phyloP scores from a whole-genome alignment of 2,329 filamentous ascomycete genomes.

The Ophiostoma fasciatum region DNA sequence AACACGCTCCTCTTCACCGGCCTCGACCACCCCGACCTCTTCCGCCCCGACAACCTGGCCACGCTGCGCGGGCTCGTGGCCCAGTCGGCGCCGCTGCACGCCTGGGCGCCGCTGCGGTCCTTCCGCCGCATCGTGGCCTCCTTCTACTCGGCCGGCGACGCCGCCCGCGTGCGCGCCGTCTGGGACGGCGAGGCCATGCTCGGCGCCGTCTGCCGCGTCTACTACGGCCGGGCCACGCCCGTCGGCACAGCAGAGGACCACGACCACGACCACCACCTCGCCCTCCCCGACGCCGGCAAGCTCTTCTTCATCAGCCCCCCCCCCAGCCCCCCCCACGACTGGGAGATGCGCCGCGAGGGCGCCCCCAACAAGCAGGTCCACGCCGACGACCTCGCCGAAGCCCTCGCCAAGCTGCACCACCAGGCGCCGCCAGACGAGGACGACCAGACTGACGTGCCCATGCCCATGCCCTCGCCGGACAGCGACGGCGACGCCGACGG shows the following conservation, averaged over 20 bases:
- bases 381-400: conserved; percentile 53
- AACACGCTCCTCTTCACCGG: conserved; percentile 81
- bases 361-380: conserved; percentile 57
- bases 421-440: conserved; percentile 11
- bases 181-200: conserved; percentile 64
- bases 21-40: conserved; percentile 57
- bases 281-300: conserved; percentile 54
- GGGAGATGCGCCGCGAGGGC: conserved; percentile 53
- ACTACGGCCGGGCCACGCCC: conserved; percentile 50
- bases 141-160: conserved; percentile 56
- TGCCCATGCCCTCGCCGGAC: conserved; percentile 20
- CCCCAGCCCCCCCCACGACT: conserved; percentile 52
- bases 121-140: conserved; percentile 71
- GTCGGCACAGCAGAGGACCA: conserved; percentile 25
- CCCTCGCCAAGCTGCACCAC: conserved; percentile 46
- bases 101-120: conserved; percentile 67
- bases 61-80: conserved; percentile 58
- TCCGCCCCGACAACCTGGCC: conserved; percentile 58
- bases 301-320: conserved; percentile 61
- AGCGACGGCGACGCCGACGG: conserved; percentile 19
- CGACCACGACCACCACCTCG: conserved; percentile 39
- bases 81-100: conserved; percentile 55
- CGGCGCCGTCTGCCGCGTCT: conserved; percentile 53
- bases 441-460: conserved; percentile 19
- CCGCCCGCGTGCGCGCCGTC: conserved; percentile 53